Evolutionary conservation across 768 basidiomycete species (phyloP), one percentile per base, ranked within the genome.

Genomic region (Clitopilus passeckerianus): DNA sequence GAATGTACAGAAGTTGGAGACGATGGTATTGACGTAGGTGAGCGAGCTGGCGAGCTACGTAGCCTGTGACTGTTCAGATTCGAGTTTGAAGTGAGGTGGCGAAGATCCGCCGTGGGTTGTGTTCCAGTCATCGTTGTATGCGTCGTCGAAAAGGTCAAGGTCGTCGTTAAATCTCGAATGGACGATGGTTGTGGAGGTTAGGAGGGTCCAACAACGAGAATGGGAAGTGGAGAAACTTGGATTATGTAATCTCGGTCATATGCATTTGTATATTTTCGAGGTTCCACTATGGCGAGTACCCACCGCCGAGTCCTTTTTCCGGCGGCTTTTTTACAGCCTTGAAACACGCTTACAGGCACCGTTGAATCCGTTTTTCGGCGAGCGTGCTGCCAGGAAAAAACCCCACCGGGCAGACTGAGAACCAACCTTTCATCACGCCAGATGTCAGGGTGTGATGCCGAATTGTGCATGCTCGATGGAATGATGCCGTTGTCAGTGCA

Each of bases 1-100:
- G 91, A 93, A 66, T 90, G 81, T 1, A 90, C 83, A 34, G 89
- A 90, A 18, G 89, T 89, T 2, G 90, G 90, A 1, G 87, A 89
- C 15, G 87, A 90, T 0, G 89, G 89, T 59, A 91, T 91, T 12
- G 87, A 89, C n/a, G 75, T 77, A 0, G 89, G 87, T 0, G 89
- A 89, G 22, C 80, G 79, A 55, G 70, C 68, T 6, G 71, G 74
- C 15, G 71, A 62, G 46, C 46, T 50, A 50, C 46, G 46, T 50
- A 50, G 46, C 22, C 46, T 50, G 20, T 50, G 46, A 50, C 15
- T 50, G 16, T 18, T 50, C 46, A 50, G 46, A 50, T 50, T 50
- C 18, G 46, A 18, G 46, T 50, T 50, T 18, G 46, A 50, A 10
- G 46, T 50, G 18, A 50, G 18, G 18, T 50, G 46, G n/a, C 46